Evolutionary conservation across 768 basidiomycete species (phyloP), one percentile per base, ranked within the genome.

Genomic region (Amanita jacksonii): DNA sequence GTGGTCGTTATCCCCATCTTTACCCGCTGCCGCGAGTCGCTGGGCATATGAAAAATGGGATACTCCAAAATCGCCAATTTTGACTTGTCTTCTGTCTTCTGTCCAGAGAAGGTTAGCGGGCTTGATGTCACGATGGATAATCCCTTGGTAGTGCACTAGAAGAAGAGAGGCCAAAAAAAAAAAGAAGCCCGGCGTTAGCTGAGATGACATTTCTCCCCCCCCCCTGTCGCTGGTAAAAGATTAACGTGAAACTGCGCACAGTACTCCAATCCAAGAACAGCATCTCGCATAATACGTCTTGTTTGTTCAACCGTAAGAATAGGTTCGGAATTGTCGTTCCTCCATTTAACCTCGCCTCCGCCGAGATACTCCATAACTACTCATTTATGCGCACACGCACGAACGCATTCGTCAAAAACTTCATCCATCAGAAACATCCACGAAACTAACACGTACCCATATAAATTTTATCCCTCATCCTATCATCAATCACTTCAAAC

Each of bases 91-190:
- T 42, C 87, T 81, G 65, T 94, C 86, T 20, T 74, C 72, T 2
- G 85, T 85, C 81, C 88, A 91, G 22, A 99, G 74, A 18, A 99
- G 79, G 62, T 99, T 99, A 36, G 92, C 89, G 20, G 96, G 96
- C 59, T 99, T 99, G 68, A 99, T 98, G 65, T 99, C 96, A 46
- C 96, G 88, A 64, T 99, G 96, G 39, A 99, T 97, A 61, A 99
- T 98, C 18, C 94, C 96, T 57, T 98, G 92, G 55, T 85, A 78
- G 59, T 99, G 96, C 1, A 99, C 94, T 98, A 56, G n/a, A 45
- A 41, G n/a, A n/a, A n/a, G n/a, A n/a, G n/a, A n/a, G n/a, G n/a
- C n/a, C n/a, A n/a, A n/a, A n/a, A n/a, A n/a, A n/a, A n/a, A n/a
- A n/a, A n/a, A n/a, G n/a, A n/a, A n/a, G n/a, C n/a, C n/a, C n/a